Evolutionary conservation across 257 asterid genomes (phyloP).

Genomic region (Solanum etuberosum): DNA sequence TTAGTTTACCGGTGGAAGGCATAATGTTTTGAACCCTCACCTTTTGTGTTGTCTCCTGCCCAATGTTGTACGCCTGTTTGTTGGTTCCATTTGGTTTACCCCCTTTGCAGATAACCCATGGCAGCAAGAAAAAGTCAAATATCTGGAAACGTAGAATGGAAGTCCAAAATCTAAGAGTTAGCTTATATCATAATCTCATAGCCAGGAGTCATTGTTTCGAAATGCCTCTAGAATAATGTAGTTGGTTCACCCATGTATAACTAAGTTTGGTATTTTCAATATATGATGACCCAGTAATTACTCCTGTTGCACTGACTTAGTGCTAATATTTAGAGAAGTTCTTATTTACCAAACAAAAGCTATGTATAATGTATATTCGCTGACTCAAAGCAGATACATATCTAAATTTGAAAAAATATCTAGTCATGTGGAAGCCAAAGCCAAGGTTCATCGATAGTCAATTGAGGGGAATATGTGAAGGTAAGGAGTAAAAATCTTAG

Average conservation of each 20-base stretch:
- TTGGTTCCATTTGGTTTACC: background rate
- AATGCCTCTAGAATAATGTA: background rate
- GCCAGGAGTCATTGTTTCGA: background rate
- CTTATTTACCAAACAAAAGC: background rate
- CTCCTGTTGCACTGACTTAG: background rate
- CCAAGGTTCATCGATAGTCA: background rate
- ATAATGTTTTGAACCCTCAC: background rate
- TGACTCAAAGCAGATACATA: background rate
- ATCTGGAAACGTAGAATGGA: background rate
- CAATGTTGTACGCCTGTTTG: background rate
- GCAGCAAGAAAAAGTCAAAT: background rate
- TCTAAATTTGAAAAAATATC: background rate
- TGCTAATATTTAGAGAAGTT: background rate
- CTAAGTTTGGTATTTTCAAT: background rate
- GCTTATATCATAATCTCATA: background rate
- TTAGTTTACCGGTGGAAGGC: background rate
- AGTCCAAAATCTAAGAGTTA: background rate
- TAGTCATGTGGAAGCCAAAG: background rate
- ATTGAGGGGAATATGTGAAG: background rate
- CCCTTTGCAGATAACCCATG: background rate
- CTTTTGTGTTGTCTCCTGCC: background rate
- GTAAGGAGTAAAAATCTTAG: background rate
- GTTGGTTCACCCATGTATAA: background rate
- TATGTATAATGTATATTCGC: background rate
- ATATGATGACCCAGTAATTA: background rate